Evolutionary conservation across 257 asterid genomes (phyloP).

Genomic region (Voacanga thouarsii): DNA sequence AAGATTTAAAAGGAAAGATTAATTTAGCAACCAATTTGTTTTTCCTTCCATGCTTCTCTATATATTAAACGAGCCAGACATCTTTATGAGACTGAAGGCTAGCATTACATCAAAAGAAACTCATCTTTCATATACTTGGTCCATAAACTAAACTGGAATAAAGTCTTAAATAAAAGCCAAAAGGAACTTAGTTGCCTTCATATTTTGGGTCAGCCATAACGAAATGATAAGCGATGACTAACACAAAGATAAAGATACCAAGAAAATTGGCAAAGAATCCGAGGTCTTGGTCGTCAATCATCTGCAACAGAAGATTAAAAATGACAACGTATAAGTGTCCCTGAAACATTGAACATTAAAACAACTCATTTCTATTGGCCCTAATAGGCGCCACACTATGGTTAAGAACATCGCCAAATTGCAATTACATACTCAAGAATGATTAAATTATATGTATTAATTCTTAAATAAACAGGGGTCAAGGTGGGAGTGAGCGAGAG

Average conservation of each 20-base stretch:
- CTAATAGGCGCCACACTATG: not conserved
- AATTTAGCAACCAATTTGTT: slow-evolving; percentile 8
- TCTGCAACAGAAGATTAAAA: slow-evolving; percentile 44
- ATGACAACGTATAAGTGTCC: not conserved
- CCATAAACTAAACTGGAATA: slow-evolving; percentile 24
- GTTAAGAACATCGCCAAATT: not conserved
- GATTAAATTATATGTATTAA: not conserved
- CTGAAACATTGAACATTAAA: not conserved
- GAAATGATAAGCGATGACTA: slow-evolving; percentile 88
- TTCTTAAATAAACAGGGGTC: not conserved
- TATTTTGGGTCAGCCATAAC: slow-evolving; percentile 93
- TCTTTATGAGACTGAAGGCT: slow-evolving; percentile 23
- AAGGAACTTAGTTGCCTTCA: slow-evolving; percentile 61
- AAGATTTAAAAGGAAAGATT: slow-evolving; percentile 6
- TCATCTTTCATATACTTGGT: slow-evolving; percentile 21
- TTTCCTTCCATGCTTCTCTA: slow-evolving; percentile 19
- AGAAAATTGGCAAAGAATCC: slow-evolving; percentile 98
- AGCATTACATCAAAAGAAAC: slow-evolving; percentile 23
- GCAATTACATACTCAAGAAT: not conserved
- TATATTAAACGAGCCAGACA: slow-evolving; percentile 22
- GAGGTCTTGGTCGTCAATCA: slow-evolving; percentile 93
- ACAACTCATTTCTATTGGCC: not conserved
- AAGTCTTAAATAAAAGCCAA: slow-evolving; percentile 21
- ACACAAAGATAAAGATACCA: slow-evolving; percentile 74
- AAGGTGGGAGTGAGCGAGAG: not conserved